A percentile compares a stretch with the other conserved stretches of the same genome.
phyloP scores from a whole-genome alignment of 495 filamentous ascomycete species.

The Halenospora varia region DNA sequence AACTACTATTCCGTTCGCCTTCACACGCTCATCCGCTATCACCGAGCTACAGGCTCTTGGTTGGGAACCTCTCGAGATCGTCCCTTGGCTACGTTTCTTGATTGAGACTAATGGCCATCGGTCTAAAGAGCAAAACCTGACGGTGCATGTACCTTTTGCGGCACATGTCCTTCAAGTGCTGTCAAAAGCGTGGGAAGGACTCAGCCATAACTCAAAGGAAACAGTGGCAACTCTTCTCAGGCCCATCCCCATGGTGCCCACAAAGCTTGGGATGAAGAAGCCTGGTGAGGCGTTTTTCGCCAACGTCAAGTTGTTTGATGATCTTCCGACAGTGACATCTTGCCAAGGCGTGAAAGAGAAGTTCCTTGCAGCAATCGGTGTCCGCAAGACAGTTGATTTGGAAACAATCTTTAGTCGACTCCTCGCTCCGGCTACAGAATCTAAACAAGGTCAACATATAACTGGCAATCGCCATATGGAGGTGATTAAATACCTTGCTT shows the following conservation, averaged over 20 bases:
- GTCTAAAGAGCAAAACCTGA: constrained; percentile 55
- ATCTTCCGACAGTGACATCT: constrained; percentile 76
- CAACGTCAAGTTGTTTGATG: constrained; percentile 89
- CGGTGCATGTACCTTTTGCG: constrained; percentile 70
- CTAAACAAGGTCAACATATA: constrained; percentile 60
- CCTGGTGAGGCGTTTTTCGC: constrained; percentile 88
- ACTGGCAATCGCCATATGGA: constrained; percentile 60
- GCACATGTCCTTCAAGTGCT: constrained; percentile 70
- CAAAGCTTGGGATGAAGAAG: constrained; percentile 83
- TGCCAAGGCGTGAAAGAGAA: constrained; percentile 83
- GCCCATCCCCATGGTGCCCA: constrained; percentile 76
- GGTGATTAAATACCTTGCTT: constrained; percentile 87
- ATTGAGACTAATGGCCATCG: constrained; percentile 50
- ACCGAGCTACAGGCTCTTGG: constrained; percentile 69
- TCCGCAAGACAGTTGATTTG: constrained; percentile 84
- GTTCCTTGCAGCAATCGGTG: constrained; percentile 74
- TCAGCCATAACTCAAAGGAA: constrained; percentile 61
- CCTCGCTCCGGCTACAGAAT: constrained; percentile 44
- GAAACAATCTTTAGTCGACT: constrained; percentile 89
- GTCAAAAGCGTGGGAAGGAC: constrained; percentile 81
- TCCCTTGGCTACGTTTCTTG: constrained; percentile 79
- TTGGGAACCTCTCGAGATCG: constrained; percentile 77
- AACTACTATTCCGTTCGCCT: constrained; percentile 73
- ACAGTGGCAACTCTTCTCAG: constrained; percentile 59
- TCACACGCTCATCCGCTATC: constrained; percentile 43